Percentiles rank a stretch among this genome's conserved stretches.
Evolutionary conservation across 352 stramenopile species (phyloP).

Genomic region (Phytophthora foliorum): DNA sequence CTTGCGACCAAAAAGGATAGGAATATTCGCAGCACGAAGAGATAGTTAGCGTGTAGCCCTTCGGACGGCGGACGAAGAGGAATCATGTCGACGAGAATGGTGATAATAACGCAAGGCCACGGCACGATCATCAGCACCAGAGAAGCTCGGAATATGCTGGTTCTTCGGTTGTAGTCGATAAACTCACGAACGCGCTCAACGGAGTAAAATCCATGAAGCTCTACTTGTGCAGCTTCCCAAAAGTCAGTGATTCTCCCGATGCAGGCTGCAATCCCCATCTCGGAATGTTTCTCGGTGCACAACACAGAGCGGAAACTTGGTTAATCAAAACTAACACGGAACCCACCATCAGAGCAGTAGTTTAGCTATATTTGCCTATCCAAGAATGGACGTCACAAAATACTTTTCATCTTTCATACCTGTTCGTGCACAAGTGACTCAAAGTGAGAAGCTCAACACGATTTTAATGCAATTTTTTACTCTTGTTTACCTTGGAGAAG

Average conservation of each 20-base stretch:
- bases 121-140: conserved; percentile 18
- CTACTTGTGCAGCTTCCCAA: conserved; percentile 24
- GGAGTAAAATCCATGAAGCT: conserved; percentile 34
- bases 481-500: too few relatives aligned
- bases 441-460: too few relatives aligned
- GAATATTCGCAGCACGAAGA: conserved; percentile 28
- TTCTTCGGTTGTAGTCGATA: conserved; percentile 8
- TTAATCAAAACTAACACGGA: too few relatives aligned
- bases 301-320: too few relatives aligned
- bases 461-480: too few relatives aligned
- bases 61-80: conserved; percentile 9
- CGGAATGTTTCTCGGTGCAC: neutral
- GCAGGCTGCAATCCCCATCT: neutral
- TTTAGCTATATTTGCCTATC: too few relatives aligned
- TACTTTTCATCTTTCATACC: too few relatives aligned
- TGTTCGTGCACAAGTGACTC: too few relatives aligned
- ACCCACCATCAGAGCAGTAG: too few relatives aligned
- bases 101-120: conserved; percentile 23
- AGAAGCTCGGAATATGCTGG: conserved; percentile 7
- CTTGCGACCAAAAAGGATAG: conserved; percentile 31
- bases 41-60: conserved; percentile 6
- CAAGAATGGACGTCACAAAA: too few relatives aligned
- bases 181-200: conserved; percentile 20
- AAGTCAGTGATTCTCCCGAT: neutral
- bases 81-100: conserved; percentile 26